phyloP scores from a whole-genome alignment of 1,284 basidiomycete genomes.

The Ganoderma leucocontextum region DNA sequence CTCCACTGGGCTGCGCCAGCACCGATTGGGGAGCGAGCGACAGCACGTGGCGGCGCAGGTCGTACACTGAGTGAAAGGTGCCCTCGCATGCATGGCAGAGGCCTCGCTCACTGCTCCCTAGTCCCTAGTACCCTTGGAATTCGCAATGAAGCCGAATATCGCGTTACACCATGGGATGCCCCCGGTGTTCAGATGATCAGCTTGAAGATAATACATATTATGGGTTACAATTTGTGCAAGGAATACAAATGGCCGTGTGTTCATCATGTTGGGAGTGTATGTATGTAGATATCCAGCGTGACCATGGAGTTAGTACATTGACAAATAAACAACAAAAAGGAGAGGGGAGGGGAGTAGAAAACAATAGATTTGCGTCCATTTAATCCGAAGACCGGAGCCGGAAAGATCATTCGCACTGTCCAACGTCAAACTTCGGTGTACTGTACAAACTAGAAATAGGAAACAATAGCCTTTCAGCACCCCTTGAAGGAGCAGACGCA shows the following conservation, averaged over 20 bases:
- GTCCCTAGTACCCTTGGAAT: too few species aligned
- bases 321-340: slow-evolving; percentile 9
- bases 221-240: slow-evolving; percentile 9
- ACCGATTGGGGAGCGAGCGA: too few species aligned
- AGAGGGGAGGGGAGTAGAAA: slow-evolving; percentile 1
- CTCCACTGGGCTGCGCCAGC: too few species aligned
- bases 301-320: slow-evolving; percentile 22
- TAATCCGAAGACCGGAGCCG: slow-evolving; percentile 22
- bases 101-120: too few species aligned
- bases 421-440: slow-evolving; percentile 27
- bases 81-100: too few species aligned
- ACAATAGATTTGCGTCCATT: slow-evolving; percentile 26
- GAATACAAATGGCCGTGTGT: slow-evolving; percentile 18
- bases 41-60: too few species aligned
- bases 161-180: too few species aligned
- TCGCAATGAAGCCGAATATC: too few species aligned
- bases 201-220: slow-evolving; percentile 25
- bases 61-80: too few species aligned
- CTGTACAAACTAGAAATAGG: slow-evolving; percentile 31
- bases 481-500: too few species aligned
- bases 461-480: not conserved
- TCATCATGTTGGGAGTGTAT: not conserved
- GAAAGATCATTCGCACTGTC: slow-evolving; percentile 25
- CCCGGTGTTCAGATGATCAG: not conserved
- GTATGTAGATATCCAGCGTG: slow-evolving; percentile 15